Percentiles rank a stretch among this genome's conserved stretches.
Evolutionary conservation across 345 rosid species (phyloP).

Genomic region (Hibiscus trionum): DNA sequence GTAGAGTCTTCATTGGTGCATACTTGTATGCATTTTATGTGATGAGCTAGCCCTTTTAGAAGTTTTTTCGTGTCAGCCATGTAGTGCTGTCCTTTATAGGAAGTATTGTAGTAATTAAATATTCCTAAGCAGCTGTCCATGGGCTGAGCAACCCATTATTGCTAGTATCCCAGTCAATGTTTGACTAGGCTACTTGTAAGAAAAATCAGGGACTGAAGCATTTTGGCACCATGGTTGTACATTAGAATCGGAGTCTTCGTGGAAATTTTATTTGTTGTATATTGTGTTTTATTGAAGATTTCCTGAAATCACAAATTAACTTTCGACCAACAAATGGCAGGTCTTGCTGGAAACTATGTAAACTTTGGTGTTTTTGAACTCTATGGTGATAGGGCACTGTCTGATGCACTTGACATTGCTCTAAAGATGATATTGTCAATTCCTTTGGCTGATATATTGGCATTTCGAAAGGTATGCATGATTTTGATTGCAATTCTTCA

Average conservation of each 20-base stretch:
- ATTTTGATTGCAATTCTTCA: background rate
- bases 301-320: background rate
- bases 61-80: background rate
- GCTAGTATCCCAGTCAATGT: background rate
- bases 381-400: conserved; percentile 94
- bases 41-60: background rate
- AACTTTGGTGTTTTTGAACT: conserved; percentile 97
- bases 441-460: conserved; percentile 88
- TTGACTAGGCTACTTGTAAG: background rate
- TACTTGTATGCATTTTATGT: background rate
- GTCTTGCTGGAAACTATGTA: conserved; percentile 86
- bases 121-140: background rate
- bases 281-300: background rate
- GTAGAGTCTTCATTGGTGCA: background rate
- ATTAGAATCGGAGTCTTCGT: background rate
- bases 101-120: background rate
- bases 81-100: background rate
- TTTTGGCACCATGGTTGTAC: background rate
- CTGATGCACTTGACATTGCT: conserved; percentile 87
- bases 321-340: conserved; percentile 38
- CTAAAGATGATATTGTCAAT: conserved; percentile 84
- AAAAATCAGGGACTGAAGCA: background rate
- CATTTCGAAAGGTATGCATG: conserved; percentile 73
- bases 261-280: background rate
- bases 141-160: background rate